Percentiles rank a stretch among this genome's conserved stretches.
These are phyloP conservation scores for Calocybe indica DNA, from an alignment of 768 basidiomycete species.

Conservation along the genomic window DNA sequence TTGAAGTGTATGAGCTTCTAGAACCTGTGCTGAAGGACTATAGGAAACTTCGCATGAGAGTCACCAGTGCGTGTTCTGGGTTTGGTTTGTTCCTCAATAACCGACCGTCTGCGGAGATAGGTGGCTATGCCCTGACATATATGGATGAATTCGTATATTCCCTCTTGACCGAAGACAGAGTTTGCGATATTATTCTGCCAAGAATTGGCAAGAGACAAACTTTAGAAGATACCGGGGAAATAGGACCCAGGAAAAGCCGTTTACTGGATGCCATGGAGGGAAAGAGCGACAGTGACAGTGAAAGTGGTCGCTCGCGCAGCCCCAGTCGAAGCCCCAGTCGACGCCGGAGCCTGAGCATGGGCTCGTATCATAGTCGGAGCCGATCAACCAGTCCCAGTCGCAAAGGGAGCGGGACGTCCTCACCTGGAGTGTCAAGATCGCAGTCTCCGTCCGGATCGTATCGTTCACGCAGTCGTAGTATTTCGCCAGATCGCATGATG, in stretches of 20 bases:
- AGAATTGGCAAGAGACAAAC: slow-evolving; percentile 80
- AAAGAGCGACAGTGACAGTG: slow-evolving; percentile 47
- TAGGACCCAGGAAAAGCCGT: slow-evolving; percentile 79
- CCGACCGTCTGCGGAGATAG: slow-evolving; percentile 31
- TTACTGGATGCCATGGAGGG: slow-evolving; percentile 87
- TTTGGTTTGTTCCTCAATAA: background rate
- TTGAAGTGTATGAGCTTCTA: slow-evolving; percentile 87
- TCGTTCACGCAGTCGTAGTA: slow-evolving; percentile 53
- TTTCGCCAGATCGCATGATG: slow-evolving; percentile 54
- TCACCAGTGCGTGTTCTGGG: slow-evolving; percentile 56
- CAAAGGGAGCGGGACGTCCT: slow-evolving; percentile 9
- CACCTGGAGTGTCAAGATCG: slow-evolving; percentile 6
- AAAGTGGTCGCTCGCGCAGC: slow-evolving; percentile 31
- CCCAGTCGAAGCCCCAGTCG: slow-evolving; percentile 30
- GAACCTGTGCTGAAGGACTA: slow-evolving; percentile 95
- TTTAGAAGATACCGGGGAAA: slow-evolving; percentile 88
- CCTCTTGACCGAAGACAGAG: slow-evolving; percentile 82
- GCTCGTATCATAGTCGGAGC: slow-evolving; percentile 11
- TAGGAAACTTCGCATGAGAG: slow-evolving; percentile 76
- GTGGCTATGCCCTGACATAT: slow-evolving; percentile 77
- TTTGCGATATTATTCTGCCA: slow-evolving; percentile 95
- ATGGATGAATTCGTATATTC: slow-evolving; percentile 92
- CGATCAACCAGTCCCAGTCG: slow-evolving; percentile 15
- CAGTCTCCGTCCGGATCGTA: slow-evolving; percentile 25
- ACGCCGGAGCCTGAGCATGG: slow-evolving; percentile 28